A percentile compares a stretch with the other conserved stretches of the same genome.
These are phyloP conservation scores for Alloascoidea africana DNA, from an alignment of 805 yeast species.

Conservation along the genomic window DNA sequence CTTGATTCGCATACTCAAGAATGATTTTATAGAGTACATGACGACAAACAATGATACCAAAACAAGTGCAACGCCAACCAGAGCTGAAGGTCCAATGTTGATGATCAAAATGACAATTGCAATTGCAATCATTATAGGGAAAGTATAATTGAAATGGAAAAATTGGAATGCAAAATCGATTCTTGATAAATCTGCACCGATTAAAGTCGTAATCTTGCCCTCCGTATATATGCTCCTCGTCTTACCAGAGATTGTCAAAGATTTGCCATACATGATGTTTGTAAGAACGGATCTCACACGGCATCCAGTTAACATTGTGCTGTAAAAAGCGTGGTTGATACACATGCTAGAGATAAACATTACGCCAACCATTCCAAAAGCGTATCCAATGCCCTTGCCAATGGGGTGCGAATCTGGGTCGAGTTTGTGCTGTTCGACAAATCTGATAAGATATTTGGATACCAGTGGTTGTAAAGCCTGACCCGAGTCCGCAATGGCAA, in stretches of 20 bases:
- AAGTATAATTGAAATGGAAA: constrained; percentile 45
- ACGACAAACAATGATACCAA: constrained; percentile 22
- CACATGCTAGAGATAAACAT: constrained; percentile 31
- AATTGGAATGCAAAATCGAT: constrained; percentile 64
- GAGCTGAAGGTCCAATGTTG: constrained; percentile 57
- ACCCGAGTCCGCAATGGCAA: constrained; percentile 17
- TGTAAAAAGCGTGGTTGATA: constrained; percentile 51
- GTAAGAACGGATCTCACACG: constrained; percentile 57
- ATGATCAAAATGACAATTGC: constrained; percentile 48
- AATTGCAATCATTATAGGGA: constrained; percentile 50
- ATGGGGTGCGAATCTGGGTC: constrained; percentile 23
- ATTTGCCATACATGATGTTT: constrained; percentile 53
- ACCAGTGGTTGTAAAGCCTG: constrained; percentile 50
- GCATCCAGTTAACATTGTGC: constrained; percentile 49
- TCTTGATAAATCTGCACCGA: constrained; percentile 73
- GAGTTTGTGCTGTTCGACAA: constrained; percentile 35
- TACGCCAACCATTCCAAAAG: constrained; percentile 51
- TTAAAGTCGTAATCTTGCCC: constrained; percentile 59
- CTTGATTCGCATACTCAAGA: constrained; percentile 39
- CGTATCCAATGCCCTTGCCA: constrained; percentile 61
- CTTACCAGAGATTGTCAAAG: constrained; percentile 41
- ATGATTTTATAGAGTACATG: constrained; percentile 29
- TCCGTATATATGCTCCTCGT: constrained; percentile 47
- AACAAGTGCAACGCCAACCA: constrained; percentile 51
- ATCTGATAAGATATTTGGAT: constrained; percentile 46